Evolutionary conservation across 176 grass and related monocot species (phyloP), one percentile per base, ranked within the genome.

Genomic region (Musa itinerans): DNA sequence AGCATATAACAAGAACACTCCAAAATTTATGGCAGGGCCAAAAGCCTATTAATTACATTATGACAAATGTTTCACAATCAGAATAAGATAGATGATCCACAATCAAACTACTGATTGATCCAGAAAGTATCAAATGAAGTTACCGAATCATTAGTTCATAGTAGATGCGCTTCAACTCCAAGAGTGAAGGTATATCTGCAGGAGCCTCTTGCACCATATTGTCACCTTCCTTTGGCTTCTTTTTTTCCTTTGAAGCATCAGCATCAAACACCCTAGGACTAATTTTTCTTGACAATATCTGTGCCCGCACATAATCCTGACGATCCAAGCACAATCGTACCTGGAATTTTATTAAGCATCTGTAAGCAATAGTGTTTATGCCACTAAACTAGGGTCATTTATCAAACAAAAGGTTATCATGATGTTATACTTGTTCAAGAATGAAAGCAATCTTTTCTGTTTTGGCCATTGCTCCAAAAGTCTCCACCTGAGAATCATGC

Each of bases 391-490:
- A 68, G 49, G 12, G 23, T 8, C 17, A 51, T 24, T 77, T 20
- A 17, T 25, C 15, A 25, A 53, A 81, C 8, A 52, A 55, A 57
- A 29, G 9, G 16, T 52, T 72, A 81, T 50, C 57, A 51, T 53
- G 43, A 8, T 52, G 43, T 13, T 70, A 75, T 89, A 94, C 95
- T 89, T 98, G 90, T 73, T 89, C 95, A 11, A 98, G 83, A 82
- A 98, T 98, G 78, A 98, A 98, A 49, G 95, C 95, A 71, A 98
- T 86, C 66, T 98, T 98, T 63, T 98, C 95, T 1, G 95, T 94
- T 66, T 98, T 94, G 3, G 95, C 95, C 95, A 98, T 98, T 29
- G 90, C 92, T 43, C 95, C 95, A 84, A 94, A 98, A 71, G 95
- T 98, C 87, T 94, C 90, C 2, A 98, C 95, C 95, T 98, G 86